phyloP scores from a whole-genome alignment of 495 filamentous ascomycete species.

The Penicillium angulare region DNA sequence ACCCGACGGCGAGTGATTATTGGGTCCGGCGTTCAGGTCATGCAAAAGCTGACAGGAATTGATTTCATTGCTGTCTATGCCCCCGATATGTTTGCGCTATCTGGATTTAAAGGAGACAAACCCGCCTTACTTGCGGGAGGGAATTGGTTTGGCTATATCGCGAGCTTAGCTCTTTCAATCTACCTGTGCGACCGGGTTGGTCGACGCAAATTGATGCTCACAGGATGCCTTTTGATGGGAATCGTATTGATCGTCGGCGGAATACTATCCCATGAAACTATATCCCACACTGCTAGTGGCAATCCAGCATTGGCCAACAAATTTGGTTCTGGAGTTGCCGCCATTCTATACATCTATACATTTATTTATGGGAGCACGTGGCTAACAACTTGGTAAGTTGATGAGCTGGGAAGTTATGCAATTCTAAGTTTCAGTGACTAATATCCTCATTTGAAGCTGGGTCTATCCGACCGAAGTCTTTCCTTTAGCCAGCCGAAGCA shows the following conservation, averaged over 20 bases:
- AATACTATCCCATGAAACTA: constrained; percentile 15
- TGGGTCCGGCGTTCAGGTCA: constrained; percentile 45
- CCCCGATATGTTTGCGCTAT: constrained; percentile 28
- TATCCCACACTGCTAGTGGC: background rate
- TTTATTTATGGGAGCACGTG: constrained; percentile 49
- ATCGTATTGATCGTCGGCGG: constrained; percentile 20
- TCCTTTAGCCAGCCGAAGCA: constrained; percentile 25
- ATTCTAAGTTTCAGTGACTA: background rate
- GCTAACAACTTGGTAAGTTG: constrained; percentile 43
- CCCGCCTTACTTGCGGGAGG: constrained; percentile 45
- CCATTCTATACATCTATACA: constrained; percentile 47
- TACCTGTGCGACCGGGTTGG: too few species aligned
- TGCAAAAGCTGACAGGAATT: constrained; percentile 43
- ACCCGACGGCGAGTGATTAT: constrained; percentile 42
- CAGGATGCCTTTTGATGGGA: constrained; percentile 12
- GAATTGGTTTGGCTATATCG: constrained; percentile 47
- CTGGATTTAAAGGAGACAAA: constrained; percentile 31
- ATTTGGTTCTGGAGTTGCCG: constrained; percentile 34
- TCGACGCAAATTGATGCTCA: constrained; percentile 19
- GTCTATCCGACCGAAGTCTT: constrained; percentile 18
- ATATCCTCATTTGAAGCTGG: constrained; percentile 24
- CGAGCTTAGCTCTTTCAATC: constrained; percentile 40
- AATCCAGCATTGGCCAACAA: constrained; percentile 7
- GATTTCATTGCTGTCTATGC: constrained; percentile 37
- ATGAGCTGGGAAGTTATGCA: too few species aligned